A percentile compares a stretch with the other conserved stretches of the same genome.
phyloP scores from a whole-genome alignment of 257 asterid species.

The Plectranthus barbatus region DNA sequence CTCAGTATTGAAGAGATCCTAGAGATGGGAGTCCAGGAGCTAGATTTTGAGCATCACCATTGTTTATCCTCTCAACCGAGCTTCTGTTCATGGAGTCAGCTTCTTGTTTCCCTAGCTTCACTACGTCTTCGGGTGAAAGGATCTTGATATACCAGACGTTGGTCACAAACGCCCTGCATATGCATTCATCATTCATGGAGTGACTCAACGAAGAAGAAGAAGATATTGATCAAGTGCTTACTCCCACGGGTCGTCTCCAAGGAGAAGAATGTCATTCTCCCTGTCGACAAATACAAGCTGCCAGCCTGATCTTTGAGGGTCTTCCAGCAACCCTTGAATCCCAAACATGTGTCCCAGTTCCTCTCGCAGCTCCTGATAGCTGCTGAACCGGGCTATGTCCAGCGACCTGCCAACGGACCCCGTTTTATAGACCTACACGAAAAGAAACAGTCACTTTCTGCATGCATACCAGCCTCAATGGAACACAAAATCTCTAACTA shows the following conservation, averaged over 20 bases:
- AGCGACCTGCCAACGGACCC: slow-evolving; percentile 91
- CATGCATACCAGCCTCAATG: not conserved
- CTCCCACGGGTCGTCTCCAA: slow-evolving; percentile 99
- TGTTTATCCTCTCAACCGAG: too few relatives aligned
- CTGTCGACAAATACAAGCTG: slow-evolving; percentile 99
- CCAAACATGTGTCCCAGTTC: slow-evolving; percentile 92
- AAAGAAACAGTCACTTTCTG: slow-evolving; percentile 3
- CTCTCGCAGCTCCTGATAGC: slow-evolving; percentile 86
- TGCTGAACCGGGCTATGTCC: slow-evolving; percentile 85
- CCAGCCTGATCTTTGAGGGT: slow-evolving; percentile 99
- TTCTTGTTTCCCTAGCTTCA: slow-evolving; percentile 71
- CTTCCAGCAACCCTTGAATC: slow-evolving; percentile 88
- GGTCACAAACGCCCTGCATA: slow-evolving; percentile 72
- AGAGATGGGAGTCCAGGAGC: too few relatives aligned
- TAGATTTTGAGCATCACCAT: too few relatives aligned
- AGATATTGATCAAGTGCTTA: slow-evolving; percentile 31
- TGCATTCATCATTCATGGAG: not conserved
- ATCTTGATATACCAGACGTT: slow-evolving; percentile 95
- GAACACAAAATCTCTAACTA: not conserved
- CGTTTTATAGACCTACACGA: slow-evolving; percentile 62
- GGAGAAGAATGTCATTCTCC: slow-evolving; percentile 97
- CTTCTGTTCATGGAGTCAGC: slow-evolving; percentile 19
- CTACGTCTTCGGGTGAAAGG: slow-evolving; percentile 82
- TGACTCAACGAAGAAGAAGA: slow-evolving; percentile 92
- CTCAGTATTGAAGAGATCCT: not conserved